Base-by-base conservation (phyloP, 148 eudicot species). In the Mesembryanthemum crystallinum region DNA sequence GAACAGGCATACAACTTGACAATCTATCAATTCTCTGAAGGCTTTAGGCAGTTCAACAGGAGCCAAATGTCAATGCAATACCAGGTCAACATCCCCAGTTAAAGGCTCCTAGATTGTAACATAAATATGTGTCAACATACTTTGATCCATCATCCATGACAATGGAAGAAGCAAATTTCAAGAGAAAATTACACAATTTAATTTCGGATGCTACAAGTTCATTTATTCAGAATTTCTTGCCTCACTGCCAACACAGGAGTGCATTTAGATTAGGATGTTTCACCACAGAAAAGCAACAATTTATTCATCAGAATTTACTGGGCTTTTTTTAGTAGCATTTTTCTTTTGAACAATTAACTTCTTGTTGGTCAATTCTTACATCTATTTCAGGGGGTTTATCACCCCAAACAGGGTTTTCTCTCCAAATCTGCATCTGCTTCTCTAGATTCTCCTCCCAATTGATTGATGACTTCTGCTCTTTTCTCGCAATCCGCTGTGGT, bases 391-490 rank as follows among this genome's bases (percentile, higher is more conserved):
- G 90, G 23, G 88, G 58, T 81, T 77, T 77, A 67, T 88, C 92
- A 69, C 64, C 82, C 92, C 94, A 95, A 73, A 39, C 78, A 62
- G 98, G 99, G 82, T 92, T 92, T 71, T 86, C 88, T 76, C 81
- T 89, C 99, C 99, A 95, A 65, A 91, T 80, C 80, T 85, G 85
- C 82, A 95, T 39, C 83, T 95, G 99, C 87, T 86, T 87, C 77
- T 88, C 88, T 23, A 90, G 79, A 82, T 83, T 85, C 69, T 80
- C 88, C 61, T 86, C 82, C 82, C 83, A 76, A 69, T 81, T 76
- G 67, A n/a, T 62, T 28, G 84, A 80, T 15, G 83, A 77, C 13
- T 73, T 82, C 65, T 85, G 83, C 55, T 78, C 86, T 70, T 81
- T 90, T 57, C 82, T 37, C 7, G 8, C 18, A 63, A 30, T 59